Evolutionary conservation across 2,329 filamentous ascomycete genomes (phyloP).

Genomic region (Bipolaris oryzae): DNA sequence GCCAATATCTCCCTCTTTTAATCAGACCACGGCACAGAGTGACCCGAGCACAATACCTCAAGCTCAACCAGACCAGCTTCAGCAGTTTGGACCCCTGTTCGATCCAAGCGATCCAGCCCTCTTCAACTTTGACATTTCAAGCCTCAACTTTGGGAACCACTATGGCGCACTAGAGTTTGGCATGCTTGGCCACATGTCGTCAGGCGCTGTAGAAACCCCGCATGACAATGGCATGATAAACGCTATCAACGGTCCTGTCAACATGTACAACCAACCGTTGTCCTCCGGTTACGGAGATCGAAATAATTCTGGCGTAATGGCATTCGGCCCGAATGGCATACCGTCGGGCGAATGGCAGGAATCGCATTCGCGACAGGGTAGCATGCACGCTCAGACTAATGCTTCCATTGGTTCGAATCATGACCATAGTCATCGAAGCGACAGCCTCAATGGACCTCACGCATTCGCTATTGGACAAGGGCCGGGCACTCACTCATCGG

Average conservation of each 20-base stretch:
- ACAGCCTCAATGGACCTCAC: constrained; percentile 53
- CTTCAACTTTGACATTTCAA: constrained; percentile 95
- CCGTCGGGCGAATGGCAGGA: constrained; percentile 47
- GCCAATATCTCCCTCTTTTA: constrained; percentile 77
- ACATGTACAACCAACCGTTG: constrained; percentile 51
- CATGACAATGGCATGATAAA: constrained; percentile 60
- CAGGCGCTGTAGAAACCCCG: constrained; percentile 81
- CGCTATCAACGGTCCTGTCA: constrained; percentile 39
- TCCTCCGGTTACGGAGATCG: constrained; percentile 32
- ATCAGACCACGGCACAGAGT: constrained; percentile 55
- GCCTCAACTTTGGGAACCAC: constrained; percentile 92
- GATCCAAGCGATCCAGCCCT: constrained; percentile 90
- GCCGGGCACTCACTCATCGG: constrained; percentile 61
- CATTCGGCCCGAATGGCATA: constrained; percentile 35
- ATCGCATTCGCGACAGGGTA: constrained; percentile 51
- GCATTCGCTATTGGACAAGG: constrained; percentile 68
- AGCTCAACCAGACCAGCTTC: constrained; percentile 46
- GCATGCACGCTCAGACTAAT: constrained; percentile 52
- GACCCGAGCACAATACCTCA: constrained; percentile 54
- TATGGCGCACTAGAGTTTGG: constrained; percentile 96
- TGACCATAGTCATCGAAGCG: constrained; percentile 40
- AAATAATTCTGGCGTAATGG: constrained; percentile 39
- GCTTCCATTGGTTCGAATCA: constrained; percentile 47
- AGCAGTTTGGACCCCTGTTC: constrained; percentile 68
- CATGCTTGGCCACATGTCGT: constrained; percentile 95